phyloP scores from a whole-genome alignment of 176 grass and related monocot genomes.

The Zoysia japonica region DNA sequence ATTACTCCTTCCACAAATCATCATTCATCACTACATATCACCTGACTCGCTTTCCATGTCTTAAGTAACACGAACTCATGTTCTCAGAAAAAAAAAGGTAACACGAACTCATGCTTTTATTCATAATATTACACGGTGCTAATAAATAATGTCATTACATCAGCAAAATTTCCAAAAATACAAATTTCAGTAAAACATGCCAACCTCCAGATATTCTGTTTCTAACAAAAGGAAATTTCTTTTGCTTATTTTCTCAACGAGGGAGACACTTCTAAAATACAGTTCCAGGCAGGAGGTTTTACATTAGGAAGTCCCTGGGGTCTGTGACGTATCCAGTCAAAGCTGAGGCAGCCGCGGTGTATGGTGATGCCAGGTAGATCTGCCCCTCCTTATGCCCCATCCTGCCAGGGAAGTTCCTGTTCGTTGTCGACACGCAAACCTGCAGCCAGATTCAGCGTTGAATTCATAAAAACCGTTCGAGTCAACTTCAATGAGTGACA shows the following conservation, averaged over 20 bases:
- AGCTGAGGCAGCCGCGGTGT: slow-evolving; percentile 70
- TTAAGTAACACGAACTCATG: too few species aligned
- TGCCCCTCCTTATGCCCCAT: slow-evolving; percentile 98
- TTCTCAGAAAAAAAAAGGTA: too few species aligned
- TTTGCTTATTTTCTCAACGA: background rate
- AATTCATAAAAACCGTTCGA: background rate
- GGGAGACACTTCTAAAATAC: background rate
- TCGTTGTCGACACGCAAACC: slow-evolving; percentile 94
- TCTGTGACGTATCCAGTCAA: slow-evolving; percentile 86
- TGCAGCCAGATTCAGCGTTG: slow-evolving; percentile 33
- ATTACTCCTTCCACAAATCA: too few species aligned
- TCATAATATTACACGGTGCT: background rate
- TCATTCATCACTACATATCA: too few species aligned
- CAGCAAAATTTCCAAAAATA: background rate
- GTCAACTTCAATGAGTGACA: background rate
- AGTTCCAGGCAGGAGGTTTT: background rate
- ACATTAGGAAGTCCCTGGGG: slow-evolving; percentile 75
- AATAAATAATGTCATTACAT: background rate
- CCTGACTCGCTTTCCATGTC: too few species aligned
- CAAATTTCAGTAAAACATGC: background rate
- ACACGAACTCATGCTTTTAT: too few species aligned
- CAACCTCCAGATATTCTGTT: background rate
- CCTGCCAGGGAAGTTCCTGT: slow-evolving; percentile 92
- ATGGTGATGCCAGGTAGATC: slow-evolving; percentile 93
- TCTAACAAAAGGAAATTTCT: background rate